A percentile compares a stretch with the other conserved stretches of the same genome.
These are phyloP conservation scores for Tremella fuciformis DNA, from an alignment of 768 basidiomycete species.

Conservation along the genomic window DNA sequence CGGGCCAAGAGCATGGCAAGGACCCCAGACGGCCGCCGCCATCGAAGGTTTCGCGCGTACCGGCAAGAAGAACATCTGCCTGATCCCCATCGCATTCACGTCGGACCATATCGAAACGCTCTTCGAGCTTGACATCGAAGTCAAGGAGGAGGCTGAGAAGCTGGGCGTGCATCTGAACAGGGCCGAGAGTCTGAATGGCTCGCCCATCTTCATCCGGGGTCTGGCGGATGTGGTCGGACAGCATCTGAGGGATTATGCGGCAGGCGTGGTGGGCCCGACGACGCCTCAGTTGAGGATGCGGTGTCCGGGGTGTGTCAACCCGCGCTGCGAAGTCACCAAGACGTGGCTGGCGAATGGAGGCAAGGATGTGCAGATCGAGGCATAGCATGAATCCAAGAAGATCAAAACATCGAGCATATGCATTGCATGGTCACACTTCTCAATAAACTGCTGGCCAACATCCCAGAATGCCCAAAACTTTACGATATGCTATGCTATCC, in stretches of 20 bases:
- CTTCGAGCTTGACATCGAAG: conserved; percentile 92
- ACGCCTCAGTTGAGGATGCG: conserved; percentile 78
- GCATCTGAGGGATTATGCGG: conserved; percentile 67
- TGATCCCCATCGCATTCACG: conserved; percentile 96
- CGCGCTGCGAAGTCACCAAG: conserved; percentile 81
- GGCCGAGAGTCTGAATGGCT: conserved; percentile 87
- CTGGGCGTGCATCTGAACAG: conserved; percentile 86
- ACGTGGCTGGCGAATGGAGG: conserved; percentile 83
- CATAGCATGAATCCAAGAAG: background rate
- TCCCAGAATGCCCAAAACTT: background rate
- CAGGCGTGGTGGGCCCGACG: conserved; percentile 62
- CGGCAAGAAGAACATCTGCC: conserved; percentile 57
- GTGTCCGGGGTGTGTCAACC: conserved; percentile 91
- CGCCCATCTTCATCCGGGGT: conserved; percentile 91
- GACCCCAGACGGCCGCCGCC: conserved; percentile 88
- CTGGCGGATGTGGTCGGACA: conserved; percentile 82
- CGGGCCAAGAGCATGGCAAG: conserved; percentile 96
- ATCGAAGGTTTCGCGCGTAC: conserved; percentile 62
- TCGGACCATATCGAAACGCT: conserved; percentile 99
- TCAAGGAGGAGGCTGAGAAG: conserved; percentile 85
- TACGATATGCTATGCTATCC: conserved; percentile 1
- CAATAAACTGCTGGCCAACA: background rate
- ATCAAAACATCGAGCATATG: conserved; percentile 3
- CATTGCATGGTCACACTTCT: background rate
- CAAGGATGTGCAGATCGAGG: conserved; percentile 8